Percentiles rank a stretch among this genome's conserved stretches.
These are phyloP conservation scores for Eucalyptus tenuipes DNA, from an alignment of 345 rosid genomes.

Conservation along the genomic window DNA sequence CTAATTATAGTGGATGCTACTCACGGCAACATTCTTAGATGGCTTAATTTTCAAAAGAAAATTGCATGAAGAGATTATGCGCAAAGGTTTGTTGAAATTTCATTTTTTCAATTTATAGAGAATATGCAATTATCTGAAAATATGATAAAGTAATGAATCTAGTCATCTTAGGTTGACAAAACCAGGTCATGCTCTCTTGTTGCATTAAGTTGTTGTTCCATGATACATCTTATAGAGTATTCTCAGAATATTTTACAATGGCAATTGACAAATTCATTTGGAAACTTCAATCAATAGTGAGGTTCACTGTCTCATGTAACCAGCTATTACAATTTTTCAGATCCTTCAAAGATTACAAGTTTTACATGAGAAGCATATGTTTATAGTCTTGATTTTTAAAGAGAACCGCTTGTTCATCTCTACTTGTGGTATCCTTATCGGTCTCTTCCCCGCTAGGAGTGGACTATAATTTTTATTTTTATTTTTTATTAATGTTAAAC, in stretches of 20 bases:
- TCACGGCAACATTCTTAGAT: rapidly evolving
- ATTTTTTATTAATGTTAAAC: too few relatives aligned
- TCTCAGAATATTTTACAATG: neutral
- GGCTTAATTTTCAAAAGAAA: neutral
- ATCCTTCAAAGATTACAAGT: neutral
- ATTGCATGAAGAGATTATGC: too few relatives aligned
- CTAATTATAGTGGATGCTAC: neutral
- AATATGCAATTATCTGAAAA: neutral
- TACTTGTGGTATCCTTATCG: too few relatives aligned
- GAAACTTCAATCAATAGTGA: neutral
- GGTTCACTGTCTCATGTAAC: rapidly evolving
- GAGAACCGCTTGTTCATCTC: too few relatives aligned
- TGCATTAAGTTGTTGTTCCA: neutral
- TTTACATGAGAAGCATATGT: neutral
- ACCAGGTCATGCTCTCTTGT: neutral
- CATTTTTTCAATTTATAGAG: too few relatives aligned
- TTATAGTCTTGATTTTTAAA: too few relatives aligned
- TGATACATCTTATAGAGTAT: neutral
- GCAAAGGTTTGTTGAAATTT: too few relatives aligned
- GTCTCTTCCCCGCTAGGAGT: too few relatives aligned
- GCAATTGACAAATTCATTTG: neutral
- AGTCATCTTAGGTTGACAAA: neutral
- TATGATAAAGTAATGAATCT: too few relatives aligned
- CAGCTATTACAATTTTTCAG: neutral
- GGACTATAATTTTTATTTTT: too few relatives aligned